A percentile compares a stretch with the other conserved stretches of the same genome.
Conservation (phyloP, 1,139 yeast species). For the Schizosaccharomyces versatilis region DNA sequence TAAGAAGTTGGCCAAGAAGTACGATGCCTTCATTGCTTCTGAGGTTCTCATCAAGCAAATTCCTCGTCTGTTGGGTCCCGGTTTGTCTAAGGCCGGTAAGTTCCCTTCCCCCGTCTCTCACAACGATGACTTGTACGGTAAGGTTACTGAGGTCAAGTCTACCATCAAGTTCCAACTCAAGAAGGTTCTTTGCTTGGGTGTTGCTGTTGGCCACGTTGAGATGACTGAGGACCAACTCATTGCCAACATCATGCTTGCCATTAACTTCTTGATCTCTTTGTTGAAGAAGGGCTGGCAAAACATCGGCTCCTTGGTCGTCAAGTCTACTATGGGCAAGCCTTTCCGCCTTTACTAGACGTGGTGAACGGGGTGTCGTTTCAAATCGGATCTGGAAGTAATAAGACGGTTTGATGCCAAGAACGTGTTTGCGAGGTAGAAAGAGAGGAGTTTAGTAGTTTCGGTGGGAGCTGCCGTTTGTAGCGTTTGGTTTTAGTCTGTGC, state of each 20-base stretch:
- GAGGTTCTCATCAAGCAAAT: conserved; percentile 98
- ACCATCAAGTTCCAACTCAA: conserved; percentile 99
- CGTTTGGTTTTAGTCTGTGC: no score
- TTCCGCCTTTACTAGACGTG: conserved; percentile 77
- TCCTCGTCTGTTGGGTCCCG: conserved; percentile 99
- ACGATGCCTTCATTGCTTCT: conserved; percentile 98
- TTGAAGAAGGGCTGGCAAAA: conserved; percentile 99
- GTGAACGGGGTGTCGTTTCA: neutral
- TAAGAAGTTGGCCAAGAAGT: conserved; percentile 98
- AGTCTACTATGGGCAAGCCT: conserved; percentile 99
- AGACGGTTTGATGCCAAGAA: no score
- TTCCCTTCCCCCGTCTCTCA: conserved; percentile 99
- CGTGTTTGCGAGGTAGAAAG: no score
- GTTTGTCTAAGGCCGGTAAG: conserved; percentile 99
- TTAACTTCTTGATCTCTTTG: conserved; percentile 97
- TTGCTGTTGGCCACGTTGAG: conserved; percentile 94
- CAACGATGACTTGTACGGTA: conserved; percentile 89
- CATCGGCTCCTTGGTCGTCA: conserved; percentile 97
- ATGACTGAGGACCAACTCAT: conserved; percentile 94
- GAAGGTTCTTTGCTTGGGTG: conserved; percentile 69
- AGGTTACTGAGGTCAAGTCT: conserved; percentile 93
- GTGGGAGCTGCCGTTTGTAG: no score
- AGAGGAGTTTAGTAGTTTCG: no score
- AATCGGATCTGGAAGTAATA: no score
- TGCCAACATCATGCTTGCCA: conserved; percentile 95